phyloP scores from a whole-genome alignment of 1,139 yeast species.

The Geotrichum phurueaensis region DNA sequence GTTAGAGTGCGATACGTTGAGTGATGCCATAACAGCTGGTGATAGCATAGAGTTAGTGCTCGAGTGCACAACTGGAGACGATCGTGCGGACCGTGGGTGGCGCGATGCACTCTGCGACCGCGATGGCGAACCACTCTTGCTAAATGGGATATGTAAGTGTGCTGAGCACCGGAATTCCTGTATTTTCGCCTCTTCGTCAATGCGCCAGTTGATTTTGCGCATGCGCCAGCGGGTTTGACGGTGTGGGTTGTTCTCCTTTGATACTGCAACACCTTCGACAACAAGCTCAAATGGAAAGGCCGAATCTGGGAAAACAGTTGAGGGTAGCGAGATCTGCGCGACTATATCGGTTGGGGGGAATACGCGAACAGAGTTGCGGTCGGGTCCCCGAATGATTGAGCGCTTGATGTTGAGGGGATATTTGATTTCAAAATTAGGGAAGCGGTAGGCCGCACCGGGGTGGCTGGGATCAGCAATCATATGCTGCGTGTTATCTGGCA shows the following conservation, averaged over 20 bases:
- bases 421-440: constrained; percentile 1
- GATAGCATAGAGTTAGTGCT: neutral
- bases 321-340: constrained; percentile 82
- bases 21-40: neutral
- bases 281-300: constrained; percentile 75
- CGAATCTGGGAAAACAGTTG: constrained; percentile 82
- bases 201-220: constrained; percentile 82
- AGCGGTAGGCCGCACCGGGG: constrained; percentile 4
- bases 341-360: constrained; percentile 93
- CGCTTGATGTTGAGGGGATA: constrained; percentile 67
- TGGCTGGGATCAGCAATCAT: constrained; percentile 9
- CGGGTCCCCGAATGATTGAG: constrained; percentile 75
- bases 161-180: constrained; percentile 35
- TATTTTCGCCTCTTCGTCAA: constrained; percentile 74
- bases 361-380: constrained; percentile 77
- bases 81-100: neutral
- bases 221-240: constrained; percentile 77
- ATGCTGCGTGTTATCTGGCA: constrained; percentile 34
- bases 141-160: constrained; percentile 9
- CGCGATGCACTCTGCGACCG: neutral
- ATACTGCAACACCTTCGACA: constrained; percentile 65
- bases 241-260: constrained; percentile 29
- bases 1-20: neutral
- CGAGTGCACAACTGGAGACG: neutral
- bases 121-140: neutral